Evolutionary conservation across 2,329 filamentous ascomycete genomes (phyloP).

Genomic region (Fusarium sp.): DNA sequence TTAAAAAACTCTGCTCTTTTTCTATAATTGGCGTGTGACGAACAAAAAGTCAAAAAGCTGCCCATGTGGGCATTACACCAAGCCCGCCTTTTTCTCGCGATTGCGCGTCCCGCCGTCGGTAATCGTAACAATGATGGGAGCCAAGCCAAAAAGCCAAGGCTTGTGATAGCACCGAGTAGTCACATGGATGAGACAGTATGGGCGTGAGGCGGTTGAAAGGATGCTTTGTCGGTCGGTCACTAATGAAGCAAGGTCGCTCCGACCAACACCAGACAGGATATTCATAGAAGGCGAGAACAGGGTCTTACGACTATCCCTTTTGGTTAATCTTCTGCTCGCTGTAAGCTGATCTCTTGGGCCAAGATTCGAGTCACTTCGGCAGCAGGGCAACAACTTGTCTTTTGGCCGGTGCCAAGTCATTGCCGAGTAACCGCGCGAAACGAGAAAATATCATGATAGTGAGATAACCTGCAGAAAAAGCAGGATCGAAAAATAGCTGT

Average conservation of each 20-base stretch:
- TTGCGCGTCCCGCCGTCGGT: constrained; percentile 6
- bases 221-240: not conserved
- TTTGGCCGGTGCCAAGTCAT: constrained; percentile 5
- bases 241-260: not conserved
- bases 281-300: not conserved
- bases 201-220: not conserved
- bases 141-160: constrained; percentile 23
- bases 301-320: not conserved
- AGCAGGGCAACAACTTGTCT: not conserved
- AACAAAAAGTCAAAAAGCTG: not conserved
- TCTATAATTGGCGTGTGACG: constrained; percentile 18
- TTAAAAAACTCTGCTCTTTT: not conserved
- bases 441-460: constrained; percentile 6
- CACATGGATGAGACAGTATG: constrained; percentile 10
- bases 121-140: constrained; percentile 13
- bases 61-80: not conserved
- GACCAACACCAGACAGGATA: not conserved
- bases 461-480: constrained; percentile 3
- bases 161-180: constrained; percentile 5
- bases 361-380: not conserved
- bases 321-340: not conserved
- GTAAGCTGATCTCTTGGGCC: not conserved
- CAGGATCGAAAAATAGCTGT: constrained; percentile 12
- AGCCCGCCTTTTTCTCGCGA: constrained; percentile 2
- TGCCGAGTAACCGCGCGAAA: constrained; percentile 32